phyloP scores from a whole-genome alignment of 225 moss, liverwort and hornwort genomes.

The Takakia lepidozioides region DNA sequence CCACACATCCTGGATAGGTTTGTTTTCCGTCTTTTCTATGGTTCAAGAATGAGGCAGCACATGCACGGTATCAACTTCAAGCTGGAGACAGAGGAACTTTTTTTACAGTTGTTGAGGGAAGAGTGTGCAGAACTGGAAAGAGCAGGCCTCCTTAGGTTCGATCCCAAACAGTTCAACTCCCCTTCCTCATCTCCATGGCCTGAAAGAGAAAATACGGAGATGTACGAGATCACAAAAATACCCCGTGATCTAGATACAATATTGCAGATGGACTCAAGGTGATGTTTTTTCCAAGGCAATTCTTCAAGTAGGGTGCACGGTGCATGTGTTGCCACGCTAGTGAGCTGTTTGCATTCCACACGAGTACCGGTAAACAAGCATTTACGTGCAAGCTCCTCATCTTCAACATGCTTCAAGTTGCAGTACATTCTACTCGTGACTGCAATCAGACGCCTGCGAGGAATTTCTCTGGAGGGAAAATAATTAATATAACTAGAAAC shows the following conservation, averaged over 20 bases:
- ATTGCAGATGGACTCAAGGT: constrained; percentile 26
- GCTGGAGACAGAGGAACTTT: constrained; percentile 15
- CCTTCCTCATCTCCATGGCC: constrained; percentile 13
- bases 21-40: constrained; percentile 31
- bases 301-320: no score
- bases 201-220: not conserved
- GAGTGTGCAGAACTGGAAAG: constrained; percentile 19
- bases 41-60: constrained; percentile 10
- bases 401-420: no score
- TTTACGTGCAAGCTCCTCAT: no score
- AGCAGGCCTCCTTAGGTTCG: constrained; percentile 11
- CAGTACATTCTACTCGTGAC: no score
- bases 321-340: no score
- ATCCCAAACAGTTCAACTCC: constrained; percentile 5
- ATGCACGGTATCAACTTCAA: constrained; percentile 13
- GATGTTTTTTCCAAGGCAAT: no score
- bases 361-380: no score
- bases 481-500: no score
- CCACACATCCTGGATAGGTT: constrained; percentile 25
- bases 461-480: no score
- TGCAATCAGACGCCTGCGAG: no score
- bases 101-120: constrained; percentile 24
- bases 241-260: constrained; percentile 11
- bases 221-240: constrained; percentile 10
- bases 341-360: no score